Conservation (phyloP, 75 land plant genomes). For the Cupressus sempervirens region DNA sequence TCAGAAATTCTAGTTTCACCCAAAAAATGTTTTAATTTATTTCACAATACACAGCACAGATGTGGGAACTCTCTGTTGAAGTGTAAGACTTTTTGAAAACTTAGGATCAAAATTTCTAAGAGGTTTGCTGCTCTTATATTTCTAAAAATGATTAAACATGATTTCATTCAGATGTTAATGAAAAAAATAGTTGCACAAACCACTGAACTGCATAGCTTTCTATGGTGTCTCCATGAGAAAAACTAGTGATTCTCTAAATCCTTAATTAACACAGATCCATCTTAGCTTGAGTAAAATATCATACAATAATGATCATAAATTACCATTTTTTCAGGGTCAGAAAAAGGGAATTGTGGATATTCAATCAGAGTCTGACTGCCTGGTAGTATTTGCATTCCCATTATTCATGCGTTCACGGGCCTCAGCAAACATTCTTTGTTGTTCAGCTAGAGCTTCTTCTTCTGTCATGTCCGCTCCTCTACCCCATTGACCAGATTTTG, state of each 20-base stretch:
- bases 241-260: neutral
- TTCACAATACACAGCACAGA: neutral
- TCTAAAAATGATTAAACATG: neutral
- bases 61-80: neutral
- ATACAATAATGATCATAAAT: neutral
- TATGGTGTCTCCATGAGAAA: neutral
- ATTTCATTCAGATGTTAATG: neutral
- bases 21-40: neutral
- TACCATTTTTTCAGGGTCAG: neutral
- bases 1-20: neutral
- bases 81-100: neutral
- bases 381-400: conserved; percentile 28
- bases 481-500: conserved; percentile 66
- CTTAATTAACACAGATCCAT: neutral
- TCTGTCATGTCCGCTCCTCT: conserved; percentile 78
- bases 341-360: neutral
- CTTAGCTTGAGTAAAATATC: neutral
- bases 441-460: conserved; percentile 92
- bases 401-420: conserved; percentile 95
- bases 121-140: neutral
- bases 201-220: neutral
- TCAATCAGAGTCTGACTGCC: conserved; percentile 30
- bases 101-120: neutral
- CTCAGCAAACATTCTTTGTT: conserved; percentile 98
- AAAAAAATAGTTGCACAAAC: neutral